A percentile compares a stretch with the other conserved stretches of the same genome.
These are phyloP conservation scores for Magnusiomyces tetraspermus DNA, from an alignment of 1,139 yeast genomes.

Conservation along the genomic window DNA sequence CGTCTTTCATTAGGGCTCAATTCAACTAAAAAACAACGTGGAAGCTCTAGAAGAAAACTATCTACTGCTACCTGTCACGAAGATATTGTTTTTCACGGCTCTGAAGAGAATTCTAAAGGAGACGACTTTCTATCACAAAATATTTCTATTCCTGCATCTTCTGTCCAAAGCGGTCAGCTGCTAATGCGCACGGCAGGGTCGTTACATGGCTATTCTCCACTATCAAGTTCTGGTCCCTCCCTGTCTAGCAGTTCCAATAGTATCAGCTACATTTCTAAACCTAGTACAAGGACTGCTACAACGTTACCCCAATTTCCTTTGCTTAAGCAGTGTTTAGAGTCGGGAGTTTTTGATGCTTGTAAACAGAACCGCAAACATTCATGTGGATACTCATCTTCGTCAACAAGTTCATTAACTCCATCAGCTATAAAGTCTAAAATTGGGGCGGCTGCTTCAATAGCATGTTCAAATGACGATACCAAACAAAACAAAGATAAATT, in stretches of 20 bases:
- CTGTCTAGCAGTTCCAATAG: neutral
- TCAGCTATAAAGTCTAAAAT: no score
- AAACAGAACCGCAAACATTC: neutral
- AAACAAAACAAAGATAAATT: no score
- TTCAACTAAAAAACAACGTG: neutral
- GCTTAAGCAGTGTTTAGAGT: neutral
- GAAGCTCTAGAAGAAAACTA: neutral
- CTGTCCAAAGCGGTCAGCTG: no score
- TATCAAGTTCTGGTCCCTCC: neutral
- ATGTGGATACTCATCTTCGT: neutral
- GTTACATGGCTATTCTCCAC: no score
- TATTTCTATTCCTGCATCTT: neutral
- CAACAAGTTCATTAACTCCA: neutral
- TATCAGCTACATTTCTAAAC: neutral
- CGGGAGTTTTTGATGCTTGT: neutral
- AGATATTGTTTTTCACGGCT: neutral
- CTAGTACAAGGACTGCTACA: neutral
- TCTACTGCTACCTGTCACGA: neutral
- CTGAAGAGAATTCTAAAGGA: neutral
- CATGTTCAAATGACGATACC: no score
- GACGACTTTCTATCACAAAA: neutral
- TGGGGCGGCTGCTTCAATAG: no score
- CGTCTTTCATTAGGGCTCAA: slow-evolving; percentile 12
- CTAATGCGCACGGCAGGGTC: no score
- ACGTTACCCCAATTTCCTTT: slow-evolving; percentile 1